Conservation (phyloP, 805 yeast genomes). For the Suhomyces pyralidae region DNA sequence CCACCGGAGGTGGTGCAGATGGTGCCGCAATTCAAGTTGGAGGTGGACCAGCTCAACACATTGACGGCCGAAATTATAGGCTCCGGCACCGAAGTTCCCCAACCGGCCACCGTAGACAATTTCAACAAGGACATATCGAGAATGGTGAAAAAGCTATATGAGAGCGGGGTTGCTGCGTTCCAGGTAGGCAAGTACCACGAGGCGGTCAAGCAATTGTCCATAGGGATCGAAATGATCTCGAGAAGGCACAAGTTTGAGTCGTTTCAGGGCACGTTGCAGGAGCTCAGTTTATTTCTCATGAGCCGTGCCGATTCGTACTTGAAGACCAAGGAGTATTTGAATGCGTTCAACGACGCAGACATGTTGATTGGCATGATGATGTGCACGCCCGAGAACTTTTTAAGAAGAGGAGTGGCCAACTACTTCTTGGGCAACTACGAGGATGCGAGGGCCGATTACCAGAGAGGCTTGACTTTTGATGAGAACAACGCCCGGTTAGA, state of each 20-base stretch:
- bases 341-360: conserved; percentile 69
- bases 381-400: conserved; percentile 63
- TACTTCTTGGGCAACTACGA: conserved; percentile 59
- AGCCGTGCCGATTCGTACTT: conserved; percentile 70
- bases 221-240: conserved; percentile 65
- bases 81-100: conserved; percentile 49
- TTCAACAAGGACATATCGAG: conserved; percentile 55
- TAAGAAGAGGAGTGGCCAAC: conserved; percentile 66
- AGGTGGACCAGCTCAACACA: conserved; percentile 41
- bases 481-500: conserved; percentile 50
- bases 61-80: conserved; percentile 38
- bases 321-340: conserved; percentile 50
- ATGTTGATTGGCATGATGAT: conserved; percentile 58
- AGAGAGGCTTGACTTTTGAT: conserved; percentile 67
- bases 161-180: conserved; percentile 58
- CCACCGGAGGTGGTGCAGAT: conserved; percentile 15
- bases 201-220: conserved; percentile 58
- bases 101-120: conserved; percentile 51
- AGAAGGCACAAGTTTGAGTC: conserved; percentile 73
- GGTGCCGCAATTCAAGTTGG: conserved; percentile 34
- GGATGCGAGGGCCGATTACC: conserved; percentile 63
- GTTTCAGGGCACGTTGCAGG: conserved; percentile 69
- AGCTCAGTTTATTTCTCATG: conserved; percentile 61
- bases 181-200: conserved; percentile 54
- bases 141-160: conserved; percentile 63